Conservation (phyloP, 495 filamentous ascomycete genomes). For the Tuber brumale region DNA sequence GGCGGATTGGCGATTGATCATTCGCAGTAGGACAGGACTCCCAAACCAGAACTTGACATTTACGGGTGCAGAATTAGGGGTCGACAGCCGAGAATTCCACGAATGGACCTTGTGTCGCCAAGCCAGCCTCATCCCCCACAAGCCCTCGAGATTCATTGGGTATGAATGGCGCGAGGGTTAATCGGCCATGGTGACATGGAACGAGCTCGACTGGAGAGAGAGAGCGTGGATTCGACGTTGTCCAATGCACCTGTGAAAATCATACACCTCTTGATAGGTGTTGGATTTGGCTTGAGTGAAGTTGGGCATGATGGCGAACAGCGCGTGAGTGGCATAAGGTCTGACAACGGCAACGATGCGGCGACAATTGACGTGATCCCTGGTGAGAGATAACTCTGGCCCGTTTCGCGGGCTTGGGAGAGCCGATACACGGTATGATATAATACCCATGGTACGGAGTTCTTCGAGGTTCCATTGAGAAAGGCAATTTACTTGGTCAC, state of each 20-base stretch:
- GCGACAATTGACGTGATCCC: conserved; percentile 3
- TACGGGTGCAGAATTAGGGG: background rate
- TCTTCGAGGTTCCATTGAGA: background rate
- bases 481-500: background rate
- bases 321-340: background rate
- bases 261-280: background rate
- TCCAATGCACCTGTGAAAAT: background rate
- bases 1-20: background rate
- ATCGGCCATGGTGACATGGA: background rate
- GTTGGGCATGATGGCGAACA: background rate
- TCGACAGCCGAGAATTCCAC: background rate
- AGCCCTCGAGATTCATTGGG: background rate
- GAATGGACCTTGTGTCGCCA: background rate
- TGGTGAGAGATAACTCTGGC: background rate
- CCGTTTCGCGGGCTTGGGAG: background rate
- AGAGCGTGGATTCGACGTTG: background rate
- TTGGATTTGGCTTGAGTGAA: background rate
- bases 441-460: background rate
- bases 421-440: background rate
- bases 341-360: background rate
- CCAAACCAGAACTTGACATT: background rate
- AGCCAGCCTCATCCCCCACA: background rate
- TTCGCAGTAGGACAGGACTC: background rate
- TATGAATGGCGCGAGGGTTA: background rate
- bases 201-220: background rate